These are phyloP conservation scores for Arctium minus DNA, from an alignment of 129 eudicot genomes.

Conservation along the genomic window DNA sequence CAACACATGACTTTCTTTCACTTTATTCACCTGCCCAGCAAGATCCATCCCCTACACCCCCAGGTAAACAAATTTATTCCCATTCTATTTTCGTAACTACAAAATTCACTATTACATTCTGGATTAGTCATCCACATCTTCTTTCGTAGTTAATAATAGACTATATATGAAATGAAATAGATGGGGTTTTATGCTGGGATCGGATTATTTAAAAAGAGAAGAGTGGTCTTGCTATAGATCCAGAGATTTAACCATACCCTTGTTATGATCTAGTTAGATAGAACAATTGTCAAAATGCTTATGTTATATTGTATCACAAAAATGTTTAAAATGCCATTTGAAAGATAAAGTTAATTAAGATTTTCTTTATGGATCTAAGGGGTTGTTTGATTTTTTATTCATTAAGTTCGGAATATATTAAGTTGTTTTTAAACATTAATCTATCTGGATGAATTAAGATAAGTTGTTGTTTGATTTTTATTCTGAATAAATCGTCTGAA, in stretches of 20 bases:
- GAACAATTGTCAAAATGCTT: background rate
- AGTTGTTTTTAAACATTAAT: no score
- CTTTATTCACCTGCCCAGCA: conserved; percentile 82
- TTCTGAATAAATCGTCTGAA: no score
- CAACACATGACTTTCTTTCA: conserved; percentile 92
- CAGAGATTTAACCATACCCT: background rate
- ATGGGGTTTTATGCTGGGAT: background rate
- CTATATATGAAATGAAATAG: no score
- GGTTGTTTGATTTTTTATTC: no score
- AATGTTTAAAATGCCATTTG: background rate
- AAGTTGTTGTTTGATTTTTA: no score
- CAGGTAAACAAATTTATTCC: conserved; percentile 37
- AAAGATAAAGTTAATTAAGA: background rate
- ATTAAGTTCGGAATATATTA: no score
- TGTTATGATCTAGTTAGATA: background rate
- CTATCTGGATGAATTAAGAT: no score
- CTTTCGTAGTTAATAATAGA: background rate
- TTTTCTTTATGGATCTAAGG: background rate
- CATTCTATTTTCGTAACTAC: background rate
- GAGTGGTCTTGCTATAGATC: background rate
- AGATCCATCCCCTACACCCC: conserved; percentile 52
- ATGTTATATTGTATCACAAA: background rate
- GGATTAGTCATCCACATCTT: background rate
- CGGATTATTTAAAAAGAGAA: background rate
- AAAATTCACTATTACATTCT: background rate